Conservation (phyloP, 208 protist species). For the Novymonas esmeraldas region DNA sequence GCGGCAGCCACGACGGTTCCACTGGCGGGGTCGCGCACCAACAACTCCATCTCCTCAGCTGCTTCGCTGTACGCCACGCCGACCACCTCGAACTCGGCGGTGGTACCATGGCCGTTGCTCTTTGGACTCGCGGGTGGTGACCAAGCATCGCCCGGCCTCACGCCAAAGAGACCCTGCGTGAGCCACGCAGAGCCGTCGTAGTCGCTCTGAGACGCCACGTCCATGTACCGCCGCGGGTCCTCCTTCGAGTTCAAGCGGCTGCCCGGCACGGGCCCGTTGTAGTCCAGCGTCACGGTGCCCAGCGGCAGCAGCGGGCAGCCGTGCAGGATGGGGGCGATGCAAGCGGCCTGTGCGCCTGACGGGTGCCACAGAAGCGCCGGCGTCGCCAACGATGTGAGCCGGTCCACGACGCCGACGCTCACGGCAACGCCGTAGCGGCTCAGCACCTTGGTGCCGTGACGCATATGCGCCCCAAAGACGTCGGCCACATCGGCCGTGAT, state of each 20-base stretch:
- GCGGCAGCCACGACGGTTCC: constrained; percentile 33
- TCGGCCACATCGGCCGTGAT: constrained; percentile 48
- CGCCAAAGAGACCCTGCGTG: constrained; percentile 74
- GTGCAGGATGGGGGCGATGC: constrained; percentile 68
- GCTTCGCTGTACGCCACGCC: constrained; percentile 65
- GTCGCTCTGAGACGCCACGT: constrained; percentile 28
- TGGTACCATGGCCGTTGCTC: neutral
- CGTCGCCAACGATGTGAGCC: constrained; percentile 23
- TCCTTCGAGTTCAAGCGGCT: constrained; percentile 52
- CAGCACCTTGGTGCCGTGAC: constrained; percentile 75
- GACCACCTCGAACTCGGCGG: constrained; percentile 29
- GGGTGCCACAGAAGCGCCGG: constrained; percentile 77
- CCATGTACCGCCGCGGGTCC: constrained; percentile 73
- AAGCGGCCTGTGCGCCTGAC: constrained; percentile 67
- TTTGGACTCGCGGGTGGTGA: neutral
- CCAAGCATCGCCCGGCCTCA: constrained; percentile 48
- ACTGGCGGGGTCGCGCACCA: constrained; percentile 41
- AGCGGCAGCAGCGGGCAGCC: constrained; percentile 52
- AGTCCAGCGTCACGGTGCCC: constrained; percentile 60
- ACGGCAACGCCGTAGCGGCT: constrained; percentile 80
- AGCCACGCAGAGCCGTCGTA: constrained; percentile 71
- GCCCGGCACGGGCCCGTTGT: constrained; percentile 66
- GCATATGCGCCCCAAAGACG: constrained; percentile 38
- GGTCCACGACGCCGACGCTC: constrained; percentile 57
- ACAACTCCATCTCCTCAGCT: constrained; percentile 65